These are phyloP conservation scores for Pezizomycotina sp. DNA, from an alignment of 2,329 filamentous ascomycete genomes.

Conservation along the genomic window DNA sequence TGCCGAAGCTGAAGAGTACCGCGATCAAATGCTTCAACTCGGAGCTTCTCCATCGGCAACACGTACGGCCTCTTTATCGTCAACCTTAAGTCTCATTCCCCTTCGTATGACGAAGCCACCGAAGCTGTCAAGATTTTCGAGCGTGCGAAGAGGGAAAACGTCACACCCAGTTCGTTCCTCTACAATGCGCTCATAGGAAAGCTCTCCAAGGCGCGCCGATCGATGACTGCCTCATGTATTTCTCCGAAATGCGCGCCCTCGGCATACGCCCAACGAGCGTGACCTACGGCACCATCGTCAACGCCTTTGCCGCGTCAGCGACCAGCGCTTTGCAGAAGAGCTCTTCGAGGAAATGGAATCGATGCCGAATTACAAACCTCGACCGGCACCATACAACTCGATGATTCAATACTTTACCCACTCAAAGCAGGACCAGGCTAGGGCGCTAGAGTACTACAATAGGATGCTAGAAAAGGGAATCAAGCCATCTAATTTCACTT, in stretches of 20 bases:
- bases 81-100: slow-evolving; percentile 91
- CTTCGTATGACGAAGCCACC: slow-evolving; percentile 93
- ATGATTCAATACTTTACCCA: slow-evolving; percentile 99
- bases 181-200: slow-evolving; percentile 98
- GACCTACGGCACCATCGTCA: slow-evolving; percentile 95
- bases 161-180: slow-evolving; percentile 88
- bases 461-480: slow-evolving; percentile 82
- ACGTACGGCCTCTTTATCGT: slow-evolving; percentile 98
- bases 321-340: slow-evolving; percentile 94
- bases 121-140: slow-evolving; percentile 97
- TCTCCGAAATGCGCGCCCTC: slow-evolving; percentile 86
- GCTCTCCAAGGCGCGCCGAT: slow-evolving; percentile 95
- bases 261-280: slow-evolving; percentile 92
- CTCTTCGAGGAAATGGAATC: slow-evolving; percentile 98
- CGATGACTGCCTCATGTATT: slow-evolving; percentile 95
- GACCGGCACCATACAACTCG: slow-evolving; percentile 93
- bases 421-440: slow-evolving; percentile 86
- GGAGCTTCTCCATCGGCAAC: slow-evolving; percentile 80
- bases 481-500: slow-evolving; percentile 83
- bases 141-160: slow-evolving; percentile 78
- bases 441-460: slow-evolving; percentile 88
- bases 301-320: slow-evolving; percentile 93
- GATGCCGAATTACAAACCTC: slow-evolving; percentile 96
- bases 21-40: slow-evolving; percentile 80
- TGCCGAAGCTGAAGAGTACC: slow-evolving; percentile 64